phyloP scores from a whole-genome alignment of 768 basidiomycete species.

The Serendipita sp. region DNA sequence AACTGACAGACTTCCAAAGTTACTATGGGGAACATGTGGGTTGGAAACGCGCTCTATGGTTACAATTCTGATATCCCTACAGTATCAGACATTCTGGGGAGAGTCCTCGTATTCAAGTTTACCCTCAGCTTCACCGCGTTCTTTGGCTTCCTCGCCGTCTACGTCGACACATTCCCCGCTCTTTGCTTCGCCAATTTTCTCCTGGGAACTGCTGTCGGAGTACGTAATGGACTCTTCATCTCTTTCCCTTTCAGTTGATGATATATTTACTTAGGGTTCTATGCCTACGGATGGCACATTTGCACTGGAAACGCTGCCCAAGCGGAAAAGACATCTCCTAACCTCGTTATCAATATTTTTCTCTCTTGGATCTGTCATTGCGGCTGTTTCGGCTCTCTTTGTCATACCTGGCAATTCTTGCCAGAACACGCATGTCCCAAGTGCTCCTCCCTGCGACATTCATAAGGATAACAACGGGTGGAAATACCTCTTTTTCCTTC shows the following conservation, averaged over 20 bases:
- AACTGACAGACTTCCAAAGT: not conserved
- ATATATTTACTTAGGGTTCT: conserved; percentile 39
- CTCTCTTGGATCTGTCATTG: conserved; percentile 76
- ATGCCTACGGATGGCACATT: conserved; percentile 97
- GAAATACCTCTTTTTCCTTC: conserved; percentile 62
- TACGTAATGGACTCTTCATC: conserved; percentile 23
- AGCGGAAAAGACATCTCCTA: conserved; percentile 79
- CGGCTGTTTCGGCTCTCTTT: conserved; percentile 62
- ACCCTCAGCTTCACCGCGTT: conserved; percentile 81
- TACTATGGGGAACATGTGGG: conserved; percentile 71
- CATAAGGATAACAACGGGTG: conserved; percentile 66
- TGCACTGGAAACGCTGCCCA: conserved; percentile 82
- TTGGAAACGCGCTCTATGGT: conserved; percentile 6
- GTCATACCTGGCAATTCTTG: conserved; percentile 69
- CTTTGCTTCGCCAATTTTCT: conserved; percentile 72
- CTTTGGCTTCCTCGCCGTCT: conserved; percentile 70
- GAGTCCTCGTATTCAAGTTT: conserved; percentile 79
- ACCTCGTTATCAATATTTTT: conserved; percentile 92
- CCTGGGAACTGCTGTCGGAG: conserved; percentile 86
- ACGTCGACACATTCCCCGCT: conserved; percentile 46
- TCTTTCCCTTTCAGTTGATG: not conserved
- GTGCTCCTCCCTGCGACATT: conserved; percentile 41
- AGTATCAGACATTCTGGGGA: conserved; percentile 79
- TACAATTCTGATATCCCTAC: not conserved
- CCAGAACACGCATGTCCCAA: conserved; percentile 23